phyloP scores from a whole-genome alignment of 2,329 filamentous ascomycete genomes.

The Trichoderma sp. region DNA sequence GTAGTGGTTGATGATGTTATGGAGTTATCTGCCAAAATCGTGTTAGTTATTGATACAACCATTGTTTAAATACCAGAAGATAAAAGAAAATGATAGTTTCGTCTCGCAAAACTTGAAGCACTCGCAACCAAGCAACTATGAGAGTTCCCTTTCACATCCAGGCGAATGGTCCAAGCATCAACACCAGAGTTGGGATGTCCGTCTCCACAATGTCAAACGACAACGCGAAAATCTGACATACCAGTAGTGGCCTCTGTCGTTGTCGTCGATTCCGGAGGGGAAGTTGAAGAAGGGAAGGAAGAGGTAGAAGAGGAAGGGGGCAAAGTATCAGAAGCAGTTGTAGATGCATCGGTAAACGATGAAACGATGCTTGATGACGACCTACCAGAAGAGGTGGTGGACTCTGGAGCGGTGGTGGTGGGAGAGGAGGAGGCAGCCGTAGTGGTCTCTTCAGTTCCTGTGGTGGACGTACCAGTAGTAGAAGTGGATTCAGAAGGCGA shows the following conservation, averaged over 20 bases:
- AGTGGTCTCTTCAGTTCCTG: slow-evolving; percentile 30
- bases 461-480: slow-evolving; percentile 29
- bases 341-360: slow-evolving; percentile 28
- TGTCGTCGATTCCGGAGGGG: slow-evolving; percentile 19
- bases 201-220: slow-evolving; percentile 23
- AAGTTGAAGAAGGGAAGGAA: slow-evolving; percentile 23
- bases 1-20: slow-evolving; percentile 24
- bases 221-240: slow-evolving; percentile 31
- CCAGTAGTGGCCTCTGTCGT: slow-evolving; percentile 28
- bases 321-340: slow-evolving; percentile 27
- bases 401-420: slow-evolving; percentile 29
- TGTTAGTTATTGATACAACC: neutral
- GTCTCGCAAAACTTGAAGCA: neutral
- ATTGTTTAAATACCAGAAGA: neutral
- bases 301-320: slow-evolving; percentile 25
- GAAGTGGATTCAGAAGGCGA: slow-evolving; percentile 19
- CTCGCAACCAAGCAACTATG: neutral
- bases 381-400: slow-evolving; percentile 35
- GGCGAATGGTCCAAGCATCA: neutral
- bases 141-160: slow-evolving; percentile 4
- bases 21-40: neutral
- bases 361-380: slow-evolving; percentile 30
- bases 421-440: slow-evolving; percentile 33
- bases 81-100: neutral
- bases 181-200: neutral